Evolutionary conservation across 495 filamentous ascomycete genomes (phyloP).

Genomic region (Xylaria nigripes): DNA sequence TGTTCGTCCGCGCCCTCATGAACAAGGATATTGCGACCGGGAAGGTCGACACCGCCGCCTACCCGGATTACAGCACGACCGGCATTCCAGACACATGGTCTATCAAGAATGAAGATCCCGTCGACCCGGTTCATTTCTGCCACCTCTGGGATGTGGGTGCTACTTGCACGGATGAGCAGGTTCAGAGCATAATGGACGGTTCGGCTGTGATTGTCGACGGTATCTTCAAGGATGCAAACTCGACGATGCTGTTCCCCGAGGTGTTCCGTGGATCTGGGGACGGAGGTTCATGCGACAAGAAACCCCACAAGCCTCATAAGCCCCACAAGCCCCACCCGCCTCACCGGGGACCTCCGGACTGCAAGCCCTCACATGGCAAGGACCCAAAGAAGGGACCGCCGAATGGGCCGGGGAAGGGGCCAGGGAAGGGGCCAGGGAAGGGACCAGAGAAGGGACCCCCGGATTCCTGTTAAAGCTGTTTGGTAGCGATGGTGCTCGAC

Average conservation of each 20-base stretch:
- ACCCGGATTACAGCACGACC: conserved; percentile 37
- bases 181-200: conserved; percentile 37
- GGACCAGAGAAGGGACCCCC: too few relatives aligned
- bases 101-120: conserved; percentile 39
- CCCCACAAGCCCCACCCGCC: too few relatives aligned
- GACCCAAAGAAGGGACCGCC: too few relatives aligned
- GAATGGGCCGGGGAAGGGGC: too few relatives aligned
- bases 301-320: too few relatives aligned
- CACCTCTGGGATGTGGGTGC: conserved; percentile 44
- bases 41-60: conserved; percentile 41
- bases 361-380: too few relatives aligned
- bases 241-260: conserved; percentile 27
- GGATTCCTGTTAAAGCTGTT: background rate
- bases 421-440: too few relatives aligned
- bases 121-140: conserved; percentile 42
- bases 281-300: conserved; percentile 28
- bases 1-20: conserved; percentile 52
- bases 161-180: conserved; percentile 48
- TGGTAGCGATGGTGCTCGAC: background rate
- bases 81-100: conserved; percentile 46
- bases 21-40: conserved; percentile 57
- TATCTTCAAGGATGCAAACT: conserved; percentile 42
- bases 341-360: too few relatives aligned
- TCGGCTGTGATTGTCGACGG: conserved; percentile 38
- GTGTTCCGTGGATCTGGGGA: conserved; percentile 13